Percentiles rank a stretch among this genome's conserved stretches.
These are phyloP conservation scores for Rhizopogon parksii DNA, from an alignment of 1,284 basidiomycete species.

Conservation along the genomic window DNA sequence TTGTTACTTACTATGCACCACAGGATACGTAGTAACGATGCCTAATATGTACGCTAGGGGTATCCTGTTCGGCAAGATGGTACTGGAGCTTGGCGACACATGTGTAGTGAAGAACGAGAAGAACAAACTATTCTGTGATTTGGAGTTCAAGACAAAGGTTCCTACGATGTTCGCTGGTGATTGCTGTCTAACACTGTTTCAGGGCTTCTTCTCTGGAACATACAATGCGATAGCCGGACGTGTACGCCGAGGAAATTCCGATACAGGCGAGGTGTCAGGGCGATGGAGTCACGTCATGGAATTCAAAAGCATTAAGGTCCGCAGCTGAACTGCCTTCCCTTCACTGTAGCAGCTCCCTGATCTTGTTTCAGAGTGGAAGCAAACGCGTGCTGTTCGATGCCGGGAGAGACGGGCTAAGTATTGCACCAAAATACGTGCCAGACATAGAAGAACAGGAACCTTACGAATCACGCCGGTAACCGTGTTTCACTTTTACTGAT, in stretches of 20 bases:
- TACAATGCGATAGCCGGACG: constrained; percentile 90
- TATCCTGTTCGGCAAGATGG: constrained; percentile 97
- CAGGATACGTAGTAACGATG: constrained; percentile 86
- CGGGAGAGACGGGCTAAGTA: constrained; percentile 59
- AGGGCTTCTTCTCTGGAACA: constrained; percentile 96
- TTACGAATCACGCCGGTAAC: constrained; percentile 81
- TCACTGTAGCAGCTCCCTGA: neutral
- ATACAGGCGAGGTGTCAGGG: constrained; percentile 84
- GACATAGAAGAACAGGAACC: constrained; percentile 86
- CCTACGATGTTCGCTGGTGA: constrained; percentile 5
- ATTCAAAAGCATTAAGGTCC: constrained; percentile 66
- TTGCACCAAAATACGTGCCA: constrained; percentile 77
- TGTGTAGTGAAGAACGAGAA: constrained; percentile 82
- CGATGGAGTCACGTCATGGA: constrained; percentile 94
- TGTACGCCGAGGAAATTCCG: constrained; percentile 59
- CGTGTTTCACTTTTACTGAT: constrained; percentile 7
- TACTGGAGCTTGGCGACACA: constrained; percentile 90
- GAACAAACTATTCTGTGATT: constrained; percentile 70
- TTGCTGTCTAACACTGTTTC: constrained; percentile 1
- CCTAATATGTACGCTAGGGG: constrained; percentile 98
- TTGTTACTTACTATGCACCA: constrained; percentile 5
- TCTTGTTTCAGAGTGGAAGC: constrained; percentile 45
- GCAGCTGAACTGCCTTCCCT: constrained; percentile 5
- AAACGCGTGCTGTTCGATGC: constrained; percentile 85
- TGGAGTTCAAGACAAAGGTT: constrained; percentile 98